A percentile compares a stretch with the other conserved stretches of the same genome.
Evolutionary conservation across 768 basidiomycete genomes (phyloP).

Genomic region (Collybiopsis luxurians): DNA sequence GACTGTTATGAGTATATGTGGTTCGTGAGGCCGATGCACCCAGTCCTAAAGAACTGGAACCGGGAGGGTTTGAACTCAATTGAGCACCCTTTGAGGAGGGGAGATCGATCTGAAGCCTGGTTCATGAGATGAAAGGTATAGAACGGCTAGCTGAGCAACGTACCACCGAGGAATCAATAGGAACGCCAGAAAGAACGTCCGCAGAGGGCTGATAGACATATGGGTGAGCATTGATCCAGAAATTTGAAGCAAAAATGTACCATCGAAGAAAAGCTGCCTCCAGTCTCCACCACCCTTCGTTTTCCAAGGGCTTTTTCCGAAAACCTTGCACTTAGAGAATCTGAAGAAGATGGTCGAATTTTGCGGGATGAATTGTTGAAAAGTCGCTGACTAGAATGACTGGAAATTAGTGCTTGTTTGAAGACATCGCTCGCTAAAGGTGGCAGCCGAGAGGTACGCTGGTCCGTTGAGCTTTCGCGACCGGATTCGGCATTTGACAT

Average conservation of each 20-base stretch:
- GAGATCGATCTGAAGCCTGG: too few species aligned
- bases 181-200: too few species aligned
- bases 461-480: not conserved
- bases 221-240: not conserved
- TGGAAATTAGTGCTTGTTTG: conserved; percentile 14
- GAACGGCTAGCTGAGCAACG: too few species aligned
- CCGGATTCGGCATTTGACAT: not conserved
- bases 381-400: conserved; percentile 15
- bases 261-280: not conserved
- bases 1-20: not conserved
- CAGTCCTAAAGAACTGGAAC: too few species aligned
- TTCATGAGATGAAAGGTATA: too few species aligned
- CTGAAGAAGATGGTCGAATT: not conserved
- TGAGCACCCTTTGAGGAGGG: too few species aligned
- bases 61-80: too few species aligned
- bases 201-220: not conserved
- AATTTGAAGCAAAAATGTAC: not conserved
- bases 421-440: conserved; percentile 14
- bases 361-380: not conserved
- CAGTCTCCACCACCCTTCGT: not conserved
- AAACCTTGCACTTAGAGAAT: not conserved
- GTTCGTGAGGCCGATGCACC: too few species aligned
- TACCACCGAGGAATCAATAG: too few species aligned
- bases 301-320: conserved; percentile 5
- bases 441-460: conserved; percentile 2